Evolutionary conservation across 202 grass and related monocot species (phyloP).

Genomic region (Carex sylvatica): DNA sequence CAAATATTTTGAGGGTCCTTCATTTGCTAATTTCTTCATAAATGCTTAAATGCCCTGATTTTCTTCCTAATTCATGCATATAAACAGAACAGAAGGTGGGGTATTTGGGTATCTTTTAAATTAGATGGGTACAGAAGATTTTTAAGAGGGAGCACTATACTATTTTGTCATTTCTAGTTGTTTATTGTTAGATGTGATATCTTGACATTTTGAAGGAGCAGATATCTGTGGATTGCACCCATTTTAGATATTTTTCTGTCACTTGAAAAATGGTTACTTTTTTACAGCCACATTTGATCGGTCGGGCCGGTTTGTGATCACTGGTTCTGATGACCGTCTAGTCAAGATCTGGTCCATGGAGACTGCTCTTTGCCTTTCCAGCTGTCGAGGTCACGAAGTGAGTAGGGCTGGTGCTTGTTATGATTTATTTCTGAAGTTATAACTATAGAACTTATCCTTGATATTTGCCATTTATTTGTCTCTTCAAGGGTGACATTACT

Average conservation of each 20-base stretch:
- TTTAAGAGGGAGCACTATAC: background rate
- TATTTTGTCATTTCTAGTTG: background rate
- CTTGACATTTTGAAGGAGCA: background rate
- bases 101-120: background rate
- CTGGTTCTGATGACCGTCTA: slow-evolving; percentile 94
- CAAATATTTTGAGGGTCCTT: background rate
- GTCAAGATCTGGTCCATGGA: slow-evolving; percentile 99
- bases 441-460: slow-evolving; percentile 24
- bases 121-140: background rate
- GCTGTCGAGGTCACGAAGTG: slow-evolving; percentile 97
- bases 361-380: slow-evolving; percentile 92
- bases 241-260: background rate
- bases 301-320: slow-evolving; percentile 82
- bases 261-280: slow-evolving; percentile 23
- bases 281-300: slow-evolving; percentile 90
- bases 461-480: slow-evolving; percentile 20
- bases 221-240: background rate
- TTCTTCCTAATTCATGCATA: background rate
- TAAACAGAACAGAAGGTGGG: background rate
- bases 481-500: slow-evolving; percentile 96
- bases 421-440: slow-evolving; percentile 18
- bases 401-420: slow-evolving; percentile 37
- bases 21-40: background rate
- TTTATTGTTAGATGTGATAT: background rate
- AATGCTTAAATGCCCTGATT: background rate